Percentiles rank a stretch among this genome's conserved stretches.
These are phyloP conservation scores for Madurella mycetomatis DNA, from an alignment of 2,329 filamentous ascomycete species.

Conservation along the genomic window DNA sequence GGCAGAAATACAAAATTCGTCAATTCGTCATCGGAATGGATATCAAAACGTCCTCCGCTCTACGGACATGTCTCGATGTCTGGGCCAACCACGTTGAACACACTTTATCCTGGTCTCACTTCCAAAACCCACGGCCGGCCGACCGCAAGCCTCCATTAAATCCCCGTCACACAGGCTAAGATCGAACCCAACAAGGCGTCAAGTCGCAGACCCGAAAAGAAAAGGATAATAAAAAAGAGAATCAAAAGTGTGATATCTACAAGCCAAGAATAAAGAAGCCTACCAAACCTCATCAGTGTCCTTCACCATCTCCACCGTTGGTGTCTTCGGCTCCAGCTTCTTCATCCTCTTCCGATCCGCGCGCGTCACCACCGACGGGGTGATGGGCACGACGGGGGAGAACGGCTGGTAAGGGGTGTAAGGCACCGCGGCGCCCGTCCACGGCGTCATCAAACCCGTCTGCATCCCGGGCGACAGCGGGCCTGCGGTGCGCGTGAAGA, in stretches of 20 bases:
- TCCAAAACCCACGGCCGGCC: too few species aligned
- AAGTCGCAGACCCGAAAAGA: background rate
- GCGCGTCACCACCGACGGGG: constrained; percentile 67
- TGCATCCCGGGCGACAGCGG: constrained; percentile 56
- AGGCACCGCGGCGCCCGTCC: constrained; percentile 57
- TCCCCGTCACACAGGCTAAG: background rate
- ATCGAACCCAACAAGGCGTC: background rate
- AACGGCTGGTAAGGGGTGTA: constrained; percentile 79
- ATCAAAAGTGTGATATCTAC: constrained; percentile 7
- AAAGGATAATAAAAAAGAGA: constrained; percentile 4
- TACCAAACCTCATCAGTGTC: constrained; percentile 63
- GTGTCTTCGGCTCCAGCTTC: constrained; percentile 60
- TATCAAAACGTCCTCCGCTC: constrained; percentile 4
- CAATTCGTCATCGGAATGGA: constrained; percentile 5
- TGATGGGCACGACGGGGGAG: constrained; percentile 69
- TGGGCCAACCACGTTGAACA: too few species aligned
- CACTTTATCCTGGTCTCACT: too few species aligned
- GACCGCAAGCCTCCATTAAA: too few species aligned
- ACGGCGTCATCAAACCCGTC: constrained; percentile 59
- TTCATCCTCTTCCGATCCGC: constrained; percentile 66
- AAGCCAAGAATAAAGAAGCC: background rate
- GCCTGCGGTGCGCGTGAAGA: constrained; percentile 52
- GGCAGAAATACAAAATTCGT: too few species aligned
- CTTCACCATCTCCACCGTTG: constrained; percentile 58
- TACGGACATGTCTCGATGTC: background rate